Evolutionary conservation across 345 rosid species (phyloP).

Genomic region (Bruguiera parviflora): DNA sequence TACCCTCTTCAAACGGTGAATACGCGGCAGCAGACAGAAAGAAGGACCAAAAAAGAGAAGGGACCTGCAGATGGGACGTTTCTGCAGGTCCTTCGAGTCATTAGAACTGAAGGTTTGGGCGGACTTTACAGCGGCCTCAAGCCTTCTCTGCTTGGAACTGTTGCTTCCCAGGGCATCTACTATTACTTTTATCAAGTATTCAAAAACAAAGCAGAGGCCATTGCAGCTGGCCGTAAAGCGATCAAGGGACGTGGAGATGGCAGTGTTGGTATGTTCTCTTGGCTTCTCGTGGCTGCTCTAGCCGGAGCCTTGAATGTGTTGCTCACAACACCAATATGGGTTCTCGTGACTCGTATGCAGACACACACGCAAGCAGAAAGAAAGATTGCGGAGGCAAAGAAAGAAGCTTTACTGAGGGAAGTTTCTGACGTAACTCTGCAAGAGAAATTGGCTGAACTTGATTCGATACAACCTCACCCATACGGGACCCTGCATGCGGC

Average conservation of each 20-base stretch:
- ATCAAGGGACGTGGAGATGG: constrained; percentile 54
- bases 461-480: constrained; percentile 48
- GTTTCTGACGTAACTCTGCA: constrained; percentile 40
- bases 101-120: constrained; percentile 56
- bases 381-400: constrained; percentile 52
- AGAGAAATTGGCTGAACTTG: constrained; percentile 50
- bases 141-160: constrained; percentile 72
- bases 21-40: constrained; percentile 69
- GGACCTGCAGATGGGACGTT: constrained; percentile 27
- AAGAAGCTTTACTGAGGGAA: constrained; percentile 48
- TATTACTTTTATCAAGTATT: constrained; percentile 67
- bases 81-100: constrained; percentile 50
- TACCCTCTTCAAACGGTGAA: constrained; percentile 74
- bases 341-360: constrained; percentile 75
- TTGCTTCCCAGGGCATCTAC: constrained; percentile 66
- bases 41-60: constrained; percentile 42
- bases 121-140: constrained; percentile 68
- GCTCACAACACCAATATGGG: constrained; percentile 63
- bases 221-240: constrained; percentile 43
- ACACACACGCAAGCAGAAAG: constrained; percentile 74
- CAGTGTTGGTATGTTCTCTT: constrained; percentile 53
- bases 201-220: constrained; percentile 58
- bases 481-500: constrained; percentile 61
- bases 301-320: constrained; percentile 69
- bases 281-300: constrained; percentile 67